Evolutionary conservation across 1,139 yeast genomes (phyloP).

Genomic region (Lipomyces yarrowii): DNA sequence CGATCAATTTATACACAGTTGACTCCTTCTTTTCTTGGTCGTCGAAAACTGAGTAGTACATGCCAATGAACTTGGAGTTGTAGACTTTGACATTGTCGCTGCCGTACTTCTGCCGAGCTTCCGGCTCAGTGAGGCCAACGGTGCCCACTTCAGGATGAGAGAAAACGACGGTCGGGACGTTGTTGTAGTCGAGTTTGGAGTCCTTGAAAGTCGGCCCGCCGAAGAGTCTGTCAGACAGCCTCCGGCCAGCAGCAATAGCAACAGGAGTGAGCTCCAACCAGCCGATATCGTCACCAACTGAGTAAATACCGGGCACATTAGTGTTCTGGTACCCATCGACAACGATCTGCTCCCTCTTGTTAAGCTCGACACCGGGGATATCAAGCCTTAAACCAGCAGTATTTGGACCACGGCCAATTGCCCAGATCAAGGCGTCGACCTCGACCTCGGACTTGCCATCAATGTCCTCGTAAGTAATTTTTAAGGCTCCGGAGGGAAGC

Average conservation of each 20-base stretch:
- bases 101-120: constrained; percentile 79
- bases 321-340: constrained; percentile 91
- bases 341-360: constrained; percentile 59
- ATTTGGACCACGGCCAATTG: constrained; percentile 84
- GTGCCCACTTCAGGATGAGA: constrained; percentile 98
- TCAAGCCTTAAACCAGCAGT: constrained; percentile 71
- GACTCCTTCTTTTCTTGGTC: constrained; percentile 73
- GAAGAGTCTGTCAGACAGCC: constrained; percentile 84
- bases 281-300: constrained; percentile 93
- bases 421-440: constrained; percentile 88
- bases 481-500: constrained; percentile 60
- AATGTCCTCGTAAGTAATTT: constrained; percentile 54
- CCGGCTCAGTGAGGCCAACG: constrained; percentile 78
- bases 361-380: constrained; percentile 66
- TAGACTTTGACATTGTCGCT: constrained; percentile 78
- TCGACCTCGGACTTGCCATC: constrained; percentile 48
- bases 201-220: constrained; percentile 71
- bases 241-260: constrained; percentile 98
- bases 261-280: constrained; percentile 91
- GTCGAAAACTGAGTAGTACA: constrained; percentile 85
- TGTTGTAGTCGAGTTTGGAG: constrained; percentile 72
- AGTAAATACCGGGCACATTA: constrained; percentile 66
- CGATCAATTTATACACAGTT: constrained; percentile 79
- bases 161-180: constrained; percentile 89
- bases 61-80: constrained; percentile 79